Base-by-base conservation (phyloP, 805 yeast genomes). In the Candida xiaguanensis region DNA sequence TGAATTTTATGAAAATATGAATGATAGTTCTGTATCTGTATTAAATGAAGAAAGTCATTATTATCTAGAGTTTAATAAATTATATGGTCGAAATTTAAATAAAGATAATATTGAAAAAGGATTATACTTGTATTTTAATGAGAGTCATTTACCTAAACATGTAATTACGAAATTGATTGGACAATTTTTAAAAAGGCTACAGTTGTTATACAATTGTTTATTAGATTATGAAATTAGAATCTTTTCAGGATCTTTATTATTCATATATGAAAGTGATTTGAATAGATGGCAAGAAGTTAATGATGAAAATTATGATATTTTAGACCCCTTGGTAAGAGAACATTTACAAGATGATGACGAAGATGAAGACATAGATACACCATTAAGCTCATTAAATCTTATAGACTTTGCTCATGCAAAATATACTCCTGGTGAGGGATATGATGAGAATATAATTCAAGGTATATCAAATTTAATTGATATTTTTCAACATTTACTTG, bases 391-490 rank as follows among this genome's bases (percentile, higher is more conserved):
- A 5, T 62, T 88, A 38, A 72, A 78, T 27, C 51, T 90, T 35
- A 88, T 93, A 5, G 99, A 93, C 59, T 89, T 93, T 67, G 97
- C 97, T 1, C 98, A 93, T 56, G 77, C 96, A 0, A 74, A 65
- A 44, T 62, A 75, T 42, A 70, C 74, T 0, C 79, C 80, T 0
- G 85, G 83, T 0, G 42, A 72, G 41, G 88, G 89, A 0, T 75
- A 75, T 14, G 97, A 89, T 58, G 85, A 77, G 33, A 84, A 85
- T 52, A 63, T 82, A 2, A 56, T 88, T 2, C 63, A 61, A 11
- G 98, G 97, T 0, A 64, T 90, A 1, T 82, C 80, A 48, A 80
- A 75, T 46, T 57, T 89, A 36, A 62, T 84, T 5, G 47, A 42
- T 0, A 52, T 72, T 1, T 61, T 82, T 31, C 70, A 71, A 34